phyloP scores from a whole-genome alignment of 495 filamentous ascomycete genomes.

The Hypoxylon intermedium region DNA sequence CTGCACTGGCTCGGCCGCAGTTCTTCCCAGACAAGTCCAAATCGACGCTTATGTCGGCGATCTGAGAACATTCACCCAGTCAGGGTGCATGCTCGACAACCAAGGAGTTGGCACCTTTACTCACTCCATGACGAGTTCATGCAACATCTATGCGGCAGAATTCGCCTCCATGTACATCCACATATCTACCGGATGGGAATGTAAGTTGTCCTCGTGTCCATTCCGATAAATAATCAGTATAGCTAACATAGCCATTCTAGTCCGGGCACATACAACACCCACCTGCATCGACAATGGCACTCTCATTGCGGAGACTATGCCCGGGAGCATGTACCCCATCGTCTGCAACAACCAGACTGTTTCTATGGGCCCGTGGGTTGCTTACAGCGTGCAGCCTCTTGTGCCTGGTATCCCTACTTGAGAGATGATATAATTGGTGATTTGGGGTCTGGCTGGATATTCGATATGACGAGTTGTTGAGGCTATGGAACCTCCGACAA shows the following conservation, averaged over 20 bases:
- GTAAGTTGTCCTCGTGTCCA: slow-evolving; percentile 4
- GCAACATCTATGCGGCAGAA: slow-evolving; percentile 2
- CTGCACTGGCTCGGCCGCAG: background rate
- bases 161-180: slow-evolving; percentile 29
- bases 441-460: background rate
- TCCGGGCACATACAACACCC: slow-evolving; percentile 16
- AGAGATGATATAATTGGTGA: background rate
- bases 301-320: slow-evolving; percentile 8
- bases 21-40: background rate
- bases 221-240: background rate
- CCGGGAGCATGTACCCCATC: background rate
- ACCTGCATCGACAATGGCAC: slow-evolving; percentile 17
- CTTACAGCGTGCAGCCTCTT: slow-evolving; percentile 21
- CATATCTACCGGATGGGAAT: slow-evolving; percentile 17
- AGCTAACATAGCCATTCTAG: slow-evolving; percentile 10
- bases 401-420: background rate
- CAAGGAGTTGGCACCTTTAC: slow-evolving; percentile 33
- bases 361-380: slow-evolving; percentile 6
- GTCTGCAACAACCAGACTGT: slow-evolving; percentile 21
- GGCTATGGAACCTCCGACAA: background rate
- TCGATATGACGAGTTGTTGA: background rate
- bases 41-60: slow-evolving; percentile 27
- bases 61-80: slow-evolving; percentile 19
- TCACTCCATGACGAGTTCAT: slow-evolving; percentile 26
- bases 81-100: slow-evolving; percentile 18